A percentile compares a stretch with the other conserved stretches of the same genome.
These are phyloP conservation scores for Aspergillus bombycis DNA, from an alignment of 2,329 filamentous ascomycete genomes.

Conservation along the genomic window DNA sequence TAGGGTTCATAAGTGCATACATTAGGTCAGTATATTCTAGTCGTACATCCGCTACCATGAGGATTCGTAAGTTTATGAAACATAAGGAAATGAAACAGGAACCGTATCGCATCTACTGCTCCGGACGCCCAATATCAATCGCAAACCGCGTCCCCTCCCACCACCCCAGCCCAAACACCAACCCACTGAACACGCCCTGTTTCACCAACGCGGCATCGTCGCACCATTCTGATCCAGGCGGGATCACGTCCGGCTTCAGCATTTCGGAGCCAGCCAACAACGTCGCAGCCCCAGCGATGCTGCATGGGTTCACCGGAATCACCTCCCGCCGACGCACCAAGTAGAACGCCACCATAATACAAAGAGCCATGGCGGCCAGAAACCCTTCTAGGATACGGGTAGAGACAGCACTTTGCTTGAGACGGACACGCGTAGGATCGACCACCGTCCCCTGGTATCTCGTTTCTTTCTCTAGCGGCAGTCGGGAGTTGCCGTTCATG, in stretches of 20 bases:
- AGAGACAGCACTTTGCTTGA: constrained; percentile 25
- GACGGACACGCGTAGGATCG: constrained; percentile 12
- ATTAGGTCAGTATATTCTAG: neutral
- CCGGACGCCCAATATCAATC: constrained; percentile 3
- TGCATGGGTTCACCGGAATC: constrained; percentile 30
- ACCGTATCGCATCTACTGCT: neutral
- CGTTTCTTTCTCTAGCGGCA: neutral
- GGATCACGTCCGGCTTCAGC: constrained; percentile 16
- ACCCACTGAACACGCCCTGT: constrained; percentile 13
- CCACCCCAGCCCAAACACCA: constrained; percentile 18
- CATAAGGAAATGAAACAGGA: neutral
- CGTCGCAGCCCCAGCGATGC: constrained; percentile 29
- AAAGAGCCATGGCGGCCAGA: constrained; percentile 24
- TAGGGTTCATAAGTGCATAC: neutral
- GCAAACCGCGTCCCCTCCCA: constrained; percentile 10
- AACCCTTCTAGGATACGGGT: constrained; percentile 25
- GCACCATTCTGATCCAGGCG: constrained; percentile 23
- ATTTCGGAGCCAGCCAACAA: constrained; percentile 26
- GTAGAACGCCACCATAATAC: constrained; percentile 14
- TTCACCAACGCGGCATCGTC: constrained; percentile 17
- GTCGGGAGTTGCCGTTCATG: constrained; percentile 10
- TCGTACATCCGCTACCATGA: neutral
- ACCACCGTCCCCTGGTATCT: constrained; percentile 11
- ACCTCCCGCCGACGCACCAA: constrained; percentile 22
- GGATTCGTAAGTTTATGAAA: neutral